Evolutionary conservation across 768 basidiomycete species (phyloP), one percentile per base, ranked within the genome.

Genomic region (Dacryopinax spathularia): DNA sequence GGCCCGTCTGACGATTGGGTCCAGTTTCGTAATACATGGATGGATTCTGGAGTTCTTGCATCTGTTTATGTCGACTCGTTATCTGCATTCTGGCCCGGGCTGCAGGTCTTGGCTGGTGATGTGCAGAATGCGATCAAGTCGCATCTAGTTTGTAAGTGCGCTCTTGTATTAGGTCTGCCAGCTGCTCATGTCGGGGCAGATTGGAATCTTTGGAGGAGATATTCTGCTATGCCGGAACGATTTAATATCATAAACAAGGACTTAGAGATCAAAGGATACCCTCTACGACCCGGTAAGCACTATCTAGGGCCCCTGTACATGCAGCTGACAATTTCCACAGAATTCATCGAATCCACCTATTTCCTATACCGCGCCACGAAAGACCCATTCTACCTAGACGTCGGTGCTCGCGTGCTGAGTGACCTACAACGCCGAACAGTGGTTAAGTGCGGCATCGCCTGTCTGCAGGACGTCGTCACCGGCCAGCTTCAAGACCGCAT

Each of bases 281-380:
- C 90, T 13, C 76, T 91, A 63, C 79, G 90, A 62, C 90, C 90
- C 65, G 86, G 85, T 83, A 20, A 69, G 64, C 73, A 66, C 22
- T 13, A 29, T 27, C 63, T 33, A 31, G 39, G 36, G 7, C 25
- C 25, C 29, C 29, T 15, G 25, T 2, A 29, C 6, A 29, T 31
- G 29, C 25, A 36, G 29, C 2, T 13, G 29, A 12, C 34, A 12
- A 41, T 15, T 44, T 5, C 36, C 33, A 84, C 66, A 36, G 95
- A 99, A 74, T 94, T 96, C 68, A 82, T 96, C 63, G 96, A 99
- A 75, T 92, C 89, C 22, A 99, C 91, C 4, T 94, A 93, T 86
- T 96, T 94, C 74, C 78, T 98, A 18, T 97, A 96, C 70, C 81
- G 89, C 61, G 94, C 94, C 29, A 97, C 95, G 13, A 82, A 80